These are phyloP conservation scores for Glonium stellatum DNA, from an alignment of 495 filamentous ascomycete species.

Conservation along the genomic window DNA sequence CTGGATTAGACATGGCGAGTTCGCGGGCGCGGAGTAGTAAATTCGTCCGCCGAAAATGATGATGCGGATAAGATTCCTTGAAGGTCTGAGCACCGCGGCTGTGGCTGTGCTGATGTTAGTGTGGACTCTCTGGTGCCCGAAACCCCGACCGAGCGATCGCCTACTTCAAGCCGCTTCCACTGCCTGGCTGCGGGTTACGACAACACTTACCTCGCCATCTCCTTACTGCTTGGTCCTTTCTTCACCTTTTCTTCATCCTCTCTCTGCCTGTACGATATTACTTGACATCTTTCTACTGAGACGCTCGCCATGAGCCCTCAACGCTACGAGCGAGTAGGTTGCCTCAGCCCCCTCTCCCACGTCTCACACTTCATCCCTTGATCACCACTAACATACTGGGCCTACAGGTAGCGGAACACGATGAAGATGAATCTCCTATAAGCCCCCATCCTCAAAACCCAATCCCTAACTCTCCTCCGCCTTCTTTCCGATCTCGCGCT, in stretches of 20 bases:
- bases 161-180: not conserved
- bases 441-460: conserved; percentile 36
- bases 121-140: not conserved
- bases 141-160: not conserved
- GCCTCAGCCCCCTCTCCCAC: not conserved
- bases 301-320: conserved; percentile 64
- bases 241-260: conserved; percentile 25
- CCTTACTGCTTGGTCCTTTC: conserved; percentile 5
- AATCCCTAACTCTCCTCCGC: conserved; percentile 79
- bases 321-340: conserved; percentile 77
- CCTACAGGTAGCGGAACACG: conserved; percentile 37
- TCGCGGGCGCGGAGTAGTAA: not conserved
- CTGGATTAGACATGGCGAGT: conserved; percentile 24
- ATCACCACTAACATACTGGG: conserved; percentile 5
- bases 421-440: conserved; percentile 41
- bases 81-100: not conserved
- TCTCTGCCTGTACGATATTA: conserved; percentile 19
- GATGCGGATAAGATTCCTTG: conserved; percentile 1
- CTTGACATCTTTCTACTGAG: not conserved
- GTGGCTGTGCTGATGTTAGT: not conserved
- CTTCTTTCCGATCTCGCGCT: conserved; percentile 82
- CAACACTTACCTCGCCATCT: not conserved
- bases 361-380: not conserved
- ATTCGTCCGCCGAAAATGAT: not conserved
- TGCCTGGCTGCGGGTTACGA: not conserved